Evolutionary conservation across 208 protist genomes (phyloP), one percentile per base, ranked within the genome.

Genomic region (Naegleria fowleri): DNA sequence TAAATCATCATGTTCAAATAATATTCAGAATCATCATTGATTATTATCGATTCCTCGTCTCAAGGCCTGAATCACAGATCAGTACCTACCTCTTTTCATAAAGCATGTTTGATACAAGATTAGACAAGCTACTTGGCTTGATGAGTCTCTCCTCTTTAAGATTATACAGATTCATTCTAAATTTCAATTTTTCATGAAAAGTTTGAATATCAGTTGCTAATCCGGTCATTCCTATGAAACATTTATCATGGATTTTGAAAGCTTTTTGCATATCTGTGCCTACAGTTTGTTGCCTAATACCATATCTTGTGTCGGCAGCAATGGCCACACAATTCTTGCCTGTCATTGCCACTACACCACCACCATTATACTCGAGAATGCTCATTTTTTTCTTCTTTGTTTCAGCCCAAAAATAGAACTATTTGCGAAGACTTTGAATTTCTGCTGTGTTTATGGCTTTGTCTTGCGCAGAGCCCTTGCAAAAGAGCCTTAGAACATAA

Each of bases 321-420:
- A 99, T 99, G 11, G 98, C 98, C 86, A 99, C 98, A 94, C 98
- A 99, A 93, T 99, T 96, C 93, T 99, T 99, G 16, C 99, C 99
- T 0, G 95, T 95, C 98, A 99, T 99, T 36, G 97, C 98, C 92
- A 99, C 87, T 84, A 98, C 95, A 58, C 97, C 98, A 90, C 97
- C 97, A 85, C 99, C 99, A 93, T 98, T 99, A 95, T 99, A 99
- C 43, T 89, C 86, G 29, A 89, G 86, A 67, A 89, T 89, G 11
- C 36, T 51, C 86, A 89, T 89, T 67, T 67, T 89, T 33, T 89
- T 41, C 5, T 67, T 5, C 67, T 4, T 48, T 86, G 83, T 39
- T 43, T 43, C 36, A 79, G 25, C 25, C 13, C 29, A 79, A 79
- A 79, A 79, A 79, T 79, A 79, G 29, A 36, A 36, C 25, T 9